phyloP scores from a whole-genome alignment of 805 yeast genomes.

The Yamadazyma akitaensis region DNA sequence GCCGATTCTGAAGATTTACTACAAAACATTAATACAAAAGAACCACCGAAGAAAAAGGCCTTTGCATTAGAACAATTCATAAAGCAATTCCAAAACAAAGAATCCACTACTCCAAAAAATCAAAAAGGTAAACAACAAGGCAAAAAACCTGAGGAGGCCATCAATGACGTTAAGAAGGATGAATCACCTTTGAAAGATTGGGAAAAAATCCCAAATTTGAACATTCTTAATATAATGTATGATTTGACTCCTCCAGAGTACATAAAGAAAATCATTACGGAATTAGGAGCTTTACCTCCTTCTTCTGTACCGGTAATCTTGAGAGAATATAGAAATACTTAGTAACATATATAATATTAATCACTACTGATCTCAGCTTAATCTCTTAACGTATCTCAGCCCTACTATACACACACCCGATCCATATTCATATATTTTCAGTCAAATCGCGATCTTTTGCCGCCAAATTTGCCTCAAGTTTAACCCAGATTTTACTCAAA shows the following conservation, averaged over 20 bases:
- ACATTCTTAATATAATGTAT: conserved; percentile 80
- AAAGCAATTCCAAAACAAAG: conserved; percentile 36
- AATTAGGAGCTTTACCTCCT: conserved; percentile 94
- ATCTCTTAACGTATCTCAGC: neutral
- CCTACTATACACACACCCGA: neutral
- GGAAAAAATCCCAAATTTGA: conserved; percentile 60
- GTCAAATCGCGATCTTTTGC: neutral
- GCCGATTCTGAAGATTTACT: conserved; percentile 74
- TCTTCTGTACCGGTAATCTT: conserved; percentile 97
- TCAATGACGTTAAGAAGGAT: conserved; percentile 16
- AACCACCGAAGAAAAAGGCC: conserved; percentile 55
- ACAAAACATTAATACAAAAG: conserved; percentile 44
- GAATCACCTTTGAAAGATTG: conserved; percentile 55
- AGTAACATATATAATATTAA: neutral
- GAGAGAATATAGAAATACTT: conserved; percentile 72
- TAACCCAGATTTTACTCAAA: no score
- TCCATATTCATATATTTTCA: no score
- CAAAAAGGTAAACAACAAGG: conserved; percentile 1
- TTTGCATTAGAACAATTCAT: conserved; percentile 64
- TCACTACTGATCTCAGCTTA: no score
- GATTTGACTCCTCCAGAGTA: conserved; percentile 93
- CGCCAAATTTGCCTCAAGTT: neutral
- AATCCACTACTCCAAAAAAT: conserved; percentile 4
- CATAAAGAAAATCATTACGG: conserved; percentile 92
- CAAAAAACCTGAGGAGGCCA: conserved; percentile 16